Percentiles rank a stretch among this genome's conserved stretches.
These are phyloP conservation scores for Ampelocalamus luodianensis DNA, from an alignment of 176 grass and related monocot species.

Conservation along the genomic window DNA sequence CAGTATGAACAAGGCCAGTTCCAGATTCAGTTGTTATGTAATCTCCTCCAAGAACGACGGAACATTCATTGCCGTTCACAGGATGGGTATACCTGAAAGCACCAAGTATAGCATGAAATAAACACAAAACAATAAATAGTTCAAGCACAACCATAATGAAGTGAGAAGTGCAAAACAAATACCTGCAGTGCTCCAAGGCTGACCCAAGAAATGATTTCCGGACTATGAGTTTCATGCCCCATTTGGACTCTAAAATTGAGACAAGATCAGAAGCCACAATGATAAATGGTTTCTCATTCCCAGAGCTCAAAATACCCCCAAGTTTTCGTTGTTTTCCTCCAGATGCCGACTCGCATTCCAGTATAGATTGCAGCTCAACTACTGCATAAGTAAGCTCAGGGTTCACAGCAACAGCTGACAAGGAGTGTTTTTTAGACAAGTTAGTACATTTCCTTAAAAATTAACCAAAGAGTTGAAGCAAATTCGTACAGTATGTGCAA, in stretches of 20 bases:
- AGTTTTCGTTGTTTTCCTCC: constrained; percentile 63
- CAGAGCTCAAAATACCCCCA: constrained; percentile 69
- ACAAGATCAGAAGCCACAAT: constrained; percentile 87
- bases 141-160: constrained; percentile 21
- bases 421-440: constrained; percentile 35
- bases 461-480: neutral
- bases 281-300: constrained; percentile 58
- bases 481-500: neutral
- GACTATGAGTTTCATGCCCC: constrained; percentile 74
- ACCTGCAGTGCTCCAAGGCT: constrained; percentile 88
- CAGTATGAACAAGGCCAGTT: constrained; percentile 98
- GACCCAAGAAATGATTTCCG: constrained; percentile 82
- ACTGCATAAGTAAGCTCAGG: constrained; percentile 74
- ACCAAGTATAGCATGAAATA: constrained; percentile 36
- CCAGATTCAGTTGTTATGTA: constrained; percentile 97
- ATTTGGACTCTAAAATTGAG: constrained; percentile 83
- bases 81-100: constrained; percentile 80
- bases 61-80: constrained; percentile 81
- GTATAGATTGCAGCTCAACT: constrained; percentile 65
- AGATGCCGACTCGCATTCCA: constrained; percentile 48
- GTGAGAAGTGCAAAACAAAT: constrained; percentile 28
- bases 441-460: constrained; percentile 36
- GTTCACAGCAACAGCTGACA: constrained; percentile 94
- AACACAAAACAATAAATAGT: neutral
- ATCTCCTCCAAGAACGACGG: constrained; percentile 90